Evolutionary conservation across 2,329 filamentous ascomycete genomes (phyloP).

Genomic region (Neopestalotiopsis clavispora): DNA sequence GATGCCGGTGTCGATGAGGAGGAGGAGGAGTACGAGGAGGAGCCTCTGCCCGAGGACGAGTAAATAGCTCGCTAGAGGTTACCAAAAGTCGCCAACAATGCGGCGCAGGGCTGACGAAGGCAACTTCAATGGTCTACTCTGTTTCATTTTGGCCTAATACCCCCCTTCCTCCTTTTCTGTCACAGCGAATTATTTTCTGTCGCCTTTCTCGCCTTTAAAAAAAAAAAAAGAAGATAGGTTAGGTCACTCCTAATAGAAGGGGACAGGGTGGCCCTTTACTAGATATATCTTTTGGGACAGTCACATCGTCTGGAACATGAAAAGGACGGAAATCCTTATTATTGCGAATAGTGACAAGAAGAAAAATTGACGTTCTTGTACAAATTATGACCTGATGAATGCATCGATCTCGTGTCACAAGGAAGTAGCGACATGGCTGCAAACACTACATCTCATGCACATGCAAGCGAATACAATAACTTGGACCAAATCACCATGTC

Average conservation of each 20-base stretch:
- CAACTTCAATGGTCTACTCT: constrained; percentile 8
- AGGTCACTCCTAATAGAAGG: constrained; percentile 32
- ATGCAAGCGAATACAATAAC: too few species aligned
- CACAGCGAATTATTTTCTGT: constrained; percentile 14
- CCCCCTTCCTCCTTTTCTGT: constrained; percentile 16
- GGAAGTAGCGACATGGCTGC: too few species aligned
- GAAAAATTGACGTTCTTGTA: constrained; percentile 38
- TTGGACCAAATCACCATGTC: too few species aligned
- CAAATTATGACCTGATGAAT: constrained; percentile 18
- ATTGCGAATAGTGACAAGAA: constrained; percentile 39
- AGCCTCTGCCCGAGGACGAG: constrained; percentile 77
- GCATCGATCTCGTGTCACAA: neutral
- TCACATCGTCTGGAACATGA: constrained; percentile 23
- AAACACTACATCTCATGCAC: too few species aligned
- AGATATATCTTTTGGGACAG: constrained; percentile 37
- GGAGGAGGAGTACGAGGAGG: constrained; percentile 94
- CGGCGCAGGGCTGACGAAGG: neutral
- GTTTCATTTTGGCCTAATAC: constrained; percentile 7
- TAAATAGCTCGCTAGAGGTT: constrained; percentile 32
- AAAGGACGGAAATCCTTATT: constrained; percentile 30
- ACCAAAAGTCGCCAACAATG: neutral
- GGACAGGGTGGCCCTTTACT: constrained; percentile 30
- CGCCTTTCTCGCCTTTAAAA: constrained; percentile 29
- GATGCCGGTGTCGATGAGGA: constrained; percentile 97
- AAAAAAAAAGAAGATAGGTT: constrained; percentile 19